A percentile compares a stretch with the other conserved stretches of the same genome.
phyloP scores from a whole-genome alignment of 306 rosid genomes.

The Cucumis melo region DNA sequence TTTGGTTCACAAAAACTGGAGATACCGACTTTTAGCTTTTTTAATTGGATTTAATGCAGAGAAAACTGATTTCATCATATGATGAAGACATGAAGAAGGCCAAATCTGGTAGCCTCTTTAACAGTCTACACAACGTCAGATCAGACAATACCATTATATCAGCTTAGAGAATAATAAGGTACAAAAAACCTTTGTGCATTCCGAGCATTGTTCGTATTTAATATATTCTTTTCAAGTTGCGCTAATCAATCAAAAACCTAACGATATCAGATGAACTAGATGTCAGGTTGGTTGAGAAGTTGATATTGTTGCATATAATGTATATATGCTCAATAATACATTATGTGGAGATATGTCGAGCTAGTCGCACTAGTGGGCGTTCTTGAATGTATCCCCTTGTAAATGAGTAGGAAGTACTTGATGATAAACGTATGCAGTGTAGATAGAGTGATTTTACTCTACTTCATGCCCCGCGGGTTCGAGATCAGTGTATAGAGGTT shows the following conservation, averaged over 20 bases:
- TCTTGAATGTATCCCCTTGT: neutral
- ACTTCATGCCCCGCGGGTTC: constrained; percentile 35
- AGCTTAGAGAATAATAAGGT: constrained; percentile 19
- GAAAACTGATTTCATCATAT: constrained; percentile 44
- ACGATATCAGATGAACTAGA: neutral
- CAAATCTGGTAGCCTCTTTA: constrained; percentile 16
- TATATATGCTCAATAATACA: neutral
- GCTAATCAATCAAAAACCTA: neutral
- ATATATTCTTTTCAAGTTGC: too few species aligned
- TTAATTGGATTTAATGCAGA: constrained; percentile 23
- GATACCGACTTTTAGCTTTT: neutral
- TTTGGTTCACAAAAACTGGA: neutral
- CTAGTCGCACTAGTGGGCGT: neutral
- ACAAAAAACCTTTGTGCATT: neutral
- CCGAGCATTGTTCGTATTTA: neutral
- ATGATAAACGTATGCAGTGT: neutral
- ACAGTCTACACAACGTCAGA: constrained; percentile 19
- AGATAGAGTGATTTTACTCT: neutral
- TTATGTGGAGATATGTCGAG: neutral
- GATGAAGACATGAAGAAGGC: constrained; percentile 22
- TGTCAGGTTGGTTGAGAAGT: neutral
- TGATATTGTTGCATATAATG: neutral
- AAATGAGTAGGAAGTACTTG: neutral
- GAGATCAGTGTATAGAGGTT: constrained; percentile 27
- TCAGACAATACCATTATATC: constrained; percentile 49